Evolutionary conservation across 345 rosid species (phyloP).

Genomic region (Gossypium raimondii): DNA sequence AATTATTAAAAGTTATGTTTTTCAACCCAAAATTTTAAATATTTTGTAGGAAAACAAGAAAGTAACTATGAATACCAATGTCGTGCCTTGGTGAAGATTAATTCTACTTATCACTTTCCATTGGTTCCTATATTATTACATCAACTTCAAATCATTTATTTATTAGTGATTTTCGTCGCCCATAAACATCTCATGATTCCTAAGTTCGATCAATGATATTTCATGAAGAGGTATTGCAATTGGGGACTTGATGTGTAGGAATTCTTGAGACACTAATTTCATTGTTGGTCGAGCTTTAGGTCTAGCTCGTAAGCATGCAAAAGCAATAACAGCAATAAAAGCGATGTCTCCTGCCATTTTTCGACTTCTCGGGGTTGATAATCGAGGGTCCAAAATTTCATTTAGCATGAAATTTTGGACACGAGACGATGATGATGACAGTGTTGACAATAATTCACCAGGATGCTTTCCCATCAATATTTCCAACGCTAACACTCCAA

Average conservation of each 20-base stretch:
- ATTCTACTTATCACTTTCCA: too few relatives aligned
- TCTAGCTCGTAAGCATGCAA: slow-evolving; percentile 20
- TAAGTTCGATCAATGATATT: background rate
- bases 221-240: background rate
- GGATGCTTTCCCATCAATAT: slow-evolving; percentile 21
- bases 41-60: too few relatives aligned
- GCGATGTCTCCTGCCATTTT: background rate
- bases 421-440: background rate
- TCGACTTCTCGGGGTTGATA: background rate
- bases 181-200: background rate
- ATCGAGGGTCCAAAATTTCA: slow-evolving; percentile 14
- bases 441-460: slow-evolving; percentile 1
- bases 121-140: too few relatives aligned
- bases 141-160: too few relatives aligned
- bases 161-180: background rate
- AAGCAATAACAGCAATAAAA: background rate
- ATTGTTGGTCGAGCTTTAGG: slow-evolving; percentile 19
- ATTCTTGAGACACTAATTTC: slow-evolving; percentile 15
- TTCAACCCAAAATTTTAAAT: too few relatives aligned
- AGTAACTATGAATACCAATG: too few relatives aligned
- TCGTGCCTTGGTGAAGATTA: too few relatives aligned
- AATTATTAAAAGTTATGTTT: too few relatives aligned
- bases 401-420: background rate
- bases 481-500: slow-evolving; percentile 21
- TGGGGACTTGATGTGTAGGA: background rate